Percentiles rank a stretch among this genome's conserved stretches.
phyloP scores from a whole-genome alignment of 1,284 basidiomycete species.

The Macrocystidia cucumis region DNA sequence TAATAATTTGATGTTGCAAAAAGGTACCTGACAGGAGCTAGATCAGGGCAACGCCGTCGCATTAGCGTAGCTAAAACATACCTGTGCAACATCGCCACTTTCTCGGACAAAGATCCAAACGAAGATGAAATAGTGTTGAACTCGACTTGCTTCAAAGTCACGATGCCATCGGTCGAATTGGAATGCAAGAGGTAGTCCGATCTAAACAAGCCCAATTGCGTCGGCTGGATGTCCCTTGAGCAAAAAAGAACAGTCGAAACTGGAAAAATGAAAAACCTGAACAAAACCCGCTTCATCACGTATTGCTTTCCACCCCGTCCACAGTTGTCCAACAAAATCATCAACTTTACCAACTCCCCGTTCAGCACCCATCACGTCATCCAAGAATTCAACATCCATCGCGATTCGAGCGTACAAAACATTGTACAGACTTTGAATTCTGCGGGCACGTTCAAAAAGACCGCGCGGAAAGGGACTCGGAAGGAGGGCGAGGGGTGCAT shows the following conservation, averaged over 20 bases:
- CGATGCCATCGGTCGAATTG: conserved; percentile 25
- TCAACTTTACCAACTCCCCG: conserved; percentile 78
- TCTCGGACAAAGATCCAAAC: conserved; percentile 81
- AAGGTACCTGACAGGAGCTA: conserved; percentile 49
- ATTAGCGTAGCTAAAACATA: conserved; percentile 25
- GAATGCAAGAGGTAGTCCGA: conserved; percentile 93
- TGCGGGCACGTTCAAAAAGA: conserved; percentile 63
- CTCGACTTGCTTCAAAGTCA: conserved; percentile 89
- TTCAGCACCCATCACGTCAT: conserved; percentile 74
- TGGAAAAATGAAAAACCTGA: conserved; percentile 21
- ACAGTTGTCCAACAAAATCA: conserved; percentile 80
- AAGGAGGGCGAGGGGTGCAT: conserved; percentile 85
- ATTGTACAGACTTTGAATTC: conserved; percentile 79
- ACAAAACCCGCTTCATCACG: conserved; percentile 52
- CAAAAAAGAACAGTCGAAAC: neutral
- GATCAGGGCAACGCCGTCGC: neutral
- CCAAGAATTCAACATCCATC: conserved; percentile 74
- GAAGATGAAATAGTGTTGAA: conserved; percentile 97
- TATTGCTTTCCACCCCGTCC: conserved; percentile 78
- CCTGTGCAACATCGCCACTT: conserved; percentile 73
- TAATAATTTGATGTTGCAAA: conserved; percentile 60
- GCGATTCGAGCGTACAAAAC: conserved; percentile 82
- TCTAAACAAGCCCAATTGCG: conserved; percentile 90
- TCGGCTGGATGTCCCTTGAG: conserved; percentile 36
- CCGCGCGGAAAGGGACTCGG: conserved; percentile 81